phyloP scores from a whole-genome alignment of 495 filamentous ascomycete genomes.

The Penicillium cataractarum region DNA sequence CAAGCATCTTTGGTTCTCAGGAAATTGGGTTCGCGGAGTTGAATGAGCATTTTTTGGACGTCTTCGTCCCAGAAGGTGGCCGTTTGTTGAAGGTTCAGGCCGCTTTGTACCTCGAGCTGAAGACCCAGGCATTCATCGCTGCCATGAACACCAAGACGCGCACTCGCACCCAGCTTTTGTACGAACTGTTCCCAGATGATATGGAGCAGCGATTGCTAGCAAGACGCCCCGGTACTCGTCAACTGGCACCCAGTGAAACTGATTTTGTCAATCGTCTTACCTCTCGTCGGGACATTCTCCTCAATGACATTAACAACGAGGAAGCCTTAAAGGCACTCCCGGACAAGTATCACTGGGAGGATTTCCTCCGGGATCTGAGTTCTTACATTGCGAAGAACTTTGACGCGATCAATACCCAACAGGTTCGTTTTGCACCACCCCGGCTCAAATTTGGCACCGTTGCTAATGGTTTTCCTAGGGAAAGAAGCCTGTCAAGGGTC shows the following conservation, averaged over 20 bases:
- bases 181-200: slow-evolving; percentile 72
- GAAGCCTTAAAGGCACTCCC: slow-evolving; percentile 65
- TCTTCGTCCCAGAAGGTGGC: slow-evolving; percentile 79
- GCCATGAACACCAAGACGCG: slow-evolving; percentile 67
- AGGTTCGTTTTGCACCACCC: slow-evolving; percentile 40
- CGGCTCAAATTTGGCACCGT: not conserved
- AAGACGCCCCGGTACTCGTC: slow-evolving; percentile 65
- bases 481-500: slow-evolving; percentile 49
- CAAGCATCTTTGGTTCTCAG: slow-evolving; percentile 79
- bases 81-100: slow-evolving; percentile 71
- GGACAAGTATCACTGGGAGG: slow-evolving; percentile 79
- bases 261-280: slow-evolving; percentile 69
- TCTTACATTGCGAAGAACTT: slow-evolving; percentile 77
- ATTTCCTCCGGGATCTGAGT: slow-evolving; percentile 75
- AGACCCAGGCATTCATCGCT: slow-evolving; percentile 83
- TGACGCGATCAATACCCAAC: slow-evolving; percentile 59
- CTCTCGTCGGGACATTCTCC: slow-evolving; percentile 68
- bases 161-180: slow-evolving; percentile 67
- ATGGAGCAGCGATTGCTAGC: slow-evolving; percentile 66
- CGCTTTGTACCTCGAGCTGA: slow-evolving; percentile 77
- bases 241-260: slow-evolving; percentile 70
- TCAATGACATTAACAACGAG: slow-evolving; percentile 61
- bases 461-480: slow-evolving; percentile 36
- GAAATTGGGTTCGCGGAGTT: slow-evolving; percentile 83
- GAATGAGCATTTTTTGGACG: slow-evolving; percentile 81